Percentiles rank a stretch among this genome's conserved stretches.
These are phyloP conservation scores for Coniosporium apollinis DNA, from an alignment of 495 filamentous ascomycete species.

Conservation along the genomic window DNA sequence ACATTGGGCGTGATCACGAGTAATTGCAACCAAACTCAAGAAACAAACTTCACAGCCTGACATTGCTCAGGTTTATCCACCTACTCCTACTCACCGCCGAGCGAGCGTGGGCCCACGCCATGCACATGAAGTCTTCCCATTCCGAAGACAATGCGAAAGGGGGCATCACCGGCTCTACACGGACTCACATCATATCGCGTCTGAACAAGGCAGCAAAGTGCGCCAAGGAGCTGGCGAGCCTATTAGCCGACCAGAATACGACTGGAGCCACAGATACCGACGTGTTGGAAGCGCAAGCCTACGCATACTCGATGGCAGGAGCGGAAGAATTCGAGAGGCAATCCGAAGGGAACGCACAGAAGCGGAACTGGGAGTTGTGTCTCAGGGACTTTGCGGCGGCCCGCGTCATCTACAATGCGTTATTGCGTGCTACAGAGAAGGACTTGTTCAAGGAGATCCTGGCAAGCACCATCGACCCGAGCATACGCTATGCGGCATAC, in stretches of 20 bases:
- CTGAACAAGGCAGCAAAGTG: slow-evolving; percentile 59
- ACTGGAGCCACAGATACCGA: slow-evolving; percentile 53
- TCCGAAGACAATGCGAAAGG: slow-evolving; percentile 53
- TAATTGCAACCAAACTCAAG: slow-evolving; percentile 19
- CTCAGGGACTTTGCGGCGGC: slow-evolving; percentile 58
- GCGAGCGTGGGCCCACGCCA: slow-evolving; percentile 89
- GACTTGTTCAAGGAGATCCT: slow-evolving; percentile 78
- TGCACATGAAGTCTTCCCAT: slow-evolving; percentile 79
- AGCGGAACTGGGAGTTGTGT: slow-evolving; percentile 55
- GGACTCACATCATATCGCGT: slow-evolving; percentile 74
- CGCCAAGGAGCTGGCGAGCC: slow-evolving; percentile 48
- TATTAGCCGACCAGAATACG: slow-evolving; percentile 40
- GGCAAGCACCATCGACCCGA: slow-evolving; percentile 75
- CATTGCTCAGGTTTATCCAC: slow-evolving; percentile 46
- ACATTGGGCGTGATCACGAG: slow-evolving; percentile 64
- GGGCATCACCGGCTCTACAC: slow-evolving; percentile 58
- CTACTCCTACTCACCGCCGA: slow-evolving; percentile 73
- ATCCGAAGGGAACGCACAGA: slow-evolving; percentile 13
- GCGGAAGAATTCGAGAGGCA: slow-evolving; percentile 71
- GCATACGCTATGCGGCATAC: slow-evolving; percentile 86
- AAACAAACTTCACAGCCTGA: not conserved
- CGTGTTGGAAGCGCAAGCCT: slow-evolving; percentile 74
- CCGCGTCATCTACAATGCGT: slow-evolving; percentile 63
- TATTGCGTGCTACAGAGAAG: slow-evolving; percentile 44
- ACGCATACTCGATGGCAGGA: slow-evolving; percentile 55